These are phyloP conservation scores for Cladosporium sphaerospermum DNA, from an alignment of 2,329 filamentous ascomycete genomes.

Conservation along the genomic window DNA sequence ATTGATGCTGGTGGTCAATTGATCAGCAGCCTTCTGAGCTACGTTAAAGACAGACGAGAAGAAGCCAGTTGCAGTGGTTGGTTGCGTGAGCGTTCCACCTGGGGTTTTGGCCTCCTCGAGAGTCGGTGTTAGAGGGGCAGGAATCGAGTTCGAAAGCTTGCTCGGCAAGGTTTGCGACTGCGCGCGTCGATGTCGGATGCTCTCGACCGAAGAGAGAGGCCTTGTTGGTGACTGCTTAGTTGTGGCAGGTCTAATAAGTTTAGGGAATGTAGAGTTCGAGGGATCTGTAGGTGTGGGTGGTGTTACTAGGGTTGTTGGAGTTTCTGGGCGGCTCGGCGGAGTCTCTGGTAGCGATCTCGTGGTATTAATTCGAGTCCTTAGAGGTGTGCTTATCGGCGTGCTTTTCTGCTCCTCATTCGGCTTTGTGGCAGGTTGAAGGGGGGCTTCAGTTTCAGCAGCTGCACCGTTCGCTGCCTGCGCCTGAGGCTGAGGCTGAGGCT, in stretches of 20 bases:
- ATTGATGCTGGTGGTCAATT: constrained; percentile 66
- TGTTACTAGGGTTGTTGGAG: constrained; percentile 55
- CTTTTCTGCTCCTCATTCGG: neutral
- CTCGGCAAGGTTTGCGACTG: constrained; percentile 52
- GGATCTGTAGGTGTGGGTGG: constrained; percentile 56
- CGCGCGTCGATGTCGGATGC: constrained; percentile 26
- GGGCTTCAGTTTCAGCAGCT: constrained; percentile 5
- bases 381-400: constrained; percentile 3
- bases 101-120: constrained; percentile 62
- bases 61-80: constrained; percentile 56
- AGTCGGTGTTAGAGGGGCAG: constrained; percentile 68
- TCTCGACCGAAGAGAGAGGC: constrained; percentile 25
- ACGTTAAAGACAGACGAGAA: constrained; percentile 91
- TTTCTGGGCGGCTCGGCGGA: constrained; percentile 33
- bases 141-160: constrained; percentile 74
- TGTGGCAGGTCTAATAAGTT: neutral
- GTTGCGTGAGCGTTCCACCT: constrained; percentile 46
- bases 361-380: constrained; percentile 29
- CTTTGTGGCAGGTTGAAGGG: neutral
- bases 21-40: constrained; percentile 83
- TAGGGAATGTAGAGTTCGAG: constrained; percentile 18
- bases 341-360: constrained; percentile 32
- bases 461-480: neutral
- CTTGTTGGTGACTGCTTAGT: neutral
- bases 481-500: no score